A percentile compares a stretch with the other conserved stretches of the same genome.
Evolutionary conservation across 1,284 basidiomycete species (phyloP).

Genomic region (Sphaerobolus stellatus): DNA sequence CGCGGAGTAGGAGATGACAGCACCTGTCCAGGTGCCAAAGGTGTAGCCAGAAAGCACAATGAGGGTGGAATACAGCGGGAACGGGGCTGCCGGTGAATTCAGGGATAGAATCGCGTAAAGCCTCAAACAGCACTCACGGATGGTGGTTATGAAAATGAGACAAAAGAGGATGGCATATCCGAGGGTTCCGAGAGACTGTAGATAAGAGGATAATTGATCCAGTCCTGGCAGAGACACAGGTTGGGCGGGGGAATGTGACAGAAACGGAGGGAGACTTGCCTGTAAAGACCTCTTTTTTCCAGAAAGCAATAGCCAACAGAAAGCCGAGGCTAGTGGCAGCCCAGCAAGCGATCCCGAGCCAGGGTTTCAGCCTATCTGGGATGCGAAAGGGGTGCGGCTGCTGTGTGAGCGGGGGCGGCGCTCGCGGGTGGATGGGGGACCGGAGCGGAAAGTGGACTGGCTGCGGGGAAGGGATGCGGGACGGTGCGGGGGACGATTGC

Average conservation of each 20-base stretch:
- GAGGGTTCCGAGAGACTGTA: conserved; percentile 62
- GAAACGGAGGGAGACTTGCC: conserved; percentile 42
- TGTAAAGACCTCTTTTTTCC: conserved; percentile 69
- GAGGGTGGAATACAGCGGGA: conserved; percentile 85
- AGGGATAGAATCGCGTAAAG: conserved; percentile 16
- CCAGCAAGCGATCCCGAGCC: conserved; percentile 72
- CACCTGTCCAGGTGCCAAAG: conserved; percentile 77
- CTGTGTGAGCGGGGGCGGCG: conserved; percentile 36
- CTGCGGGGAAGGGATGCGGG: conserved; percentile 20
- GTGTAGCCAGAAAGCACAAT: conserved; percentile 87
- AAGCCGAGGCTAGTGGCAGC: conserved; percentile 66
- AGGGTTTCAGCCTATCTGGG: conserved; percentile 59
- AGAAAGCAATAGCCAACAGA: conserved; percentile 68
- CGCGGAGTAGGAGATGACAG: conserved; percentile 80
- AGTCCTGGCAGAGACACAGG: conserved; percentile 40
- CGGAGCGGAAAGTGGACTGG: conserved; percentile 17
- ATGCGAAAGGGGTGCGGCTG: conserved; percentile 53
- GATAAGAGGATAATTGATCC: conserved; percentile 70
- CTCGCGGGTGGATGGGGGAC: neutral
- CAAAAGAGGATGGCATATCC: conserved; percentile 72
- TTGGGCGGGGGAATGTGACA: neutral
- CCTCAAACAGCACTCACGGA: conserved; percentile 58
- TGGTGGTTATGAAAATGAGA: conserved; percentile 79
- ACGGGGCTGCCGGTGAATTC: conserved; percentile 51
- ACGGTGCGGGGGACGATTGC: conserved; percentile 10